phyloP scores from a whole-genome alignment of 495 filamentous ascomycete genomes.

The Annulohypoxylon moriforme region DNA sequence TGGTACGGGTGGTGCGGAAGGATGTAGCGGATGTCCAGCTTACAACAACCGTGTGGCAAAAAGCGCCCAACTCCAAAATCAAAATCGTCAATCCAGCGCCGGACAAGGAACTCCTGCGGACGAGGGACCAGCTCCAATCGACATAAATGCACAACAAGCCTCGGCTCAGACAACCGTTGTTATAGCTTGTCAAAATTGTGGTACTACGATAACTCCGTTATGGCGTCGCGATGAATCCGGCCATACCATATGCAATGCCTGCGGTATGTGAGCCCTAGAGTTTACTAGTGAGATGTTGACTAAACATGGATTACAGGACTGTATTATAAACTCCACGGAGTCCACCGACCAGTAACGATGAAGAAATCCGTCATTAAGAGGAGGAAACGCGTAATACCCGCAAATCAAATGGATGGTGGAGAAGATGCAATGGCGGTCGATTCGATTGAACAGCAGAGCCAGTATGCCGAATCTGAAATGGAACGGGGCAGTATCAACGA shows the following conservation, averaged over 20 bases:
- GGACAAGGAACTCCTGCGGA: conserved; percentile 46
- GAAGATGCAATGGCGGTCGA: conserved; percentile 55
- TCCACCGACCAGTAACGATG: conserved; percentile 93
- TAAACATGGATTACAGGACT: conserved; percentile 67
- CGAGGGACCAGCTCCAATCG: conserved; percentile 55
- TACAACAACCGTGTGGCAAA: conserved; percentile 97
- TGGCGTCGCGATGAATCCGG: conserved; percentile 96
- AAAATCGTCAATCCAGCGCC: conserved; percentile 45
- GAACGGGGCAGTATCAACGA: conserved; percentile 63
- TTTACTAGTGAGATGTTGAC: conserved; percentile 4
- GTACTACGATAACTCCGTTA: conserved; percentile 93
- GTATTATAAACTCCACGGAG: conserved; percentile 97
- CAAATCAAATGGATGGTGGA: conserved; percentile 65
- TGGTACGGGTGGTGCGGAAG: conserved; percentile 95
- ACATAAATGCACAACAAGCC: conserved; percentile 59
- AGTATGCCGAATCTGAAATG: conserved; percentile 50
- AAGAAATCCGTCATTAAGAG: conserved; percentile 98
- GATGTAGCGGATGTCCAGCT: conserved; percentile 94
- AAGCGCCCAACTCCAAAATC: conserved; percentile 72
- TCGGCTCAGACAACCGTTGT: conserved; percentile 74
- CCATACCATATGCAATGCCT: conserved; percentile 98
- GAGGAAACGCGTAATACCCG: conserved; percentile 93
- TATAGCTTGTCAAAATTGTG: conserved; percentile 96
- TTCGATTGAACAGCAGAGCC: conserved; percentile 57
- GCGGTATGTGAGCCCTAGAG: conserved; percentile 72